Evolutionary conservation across 257 asterid species (phyloP), one percentile per base, ranked within the genome.

Genomic region (Plantago ovata): DNA sequence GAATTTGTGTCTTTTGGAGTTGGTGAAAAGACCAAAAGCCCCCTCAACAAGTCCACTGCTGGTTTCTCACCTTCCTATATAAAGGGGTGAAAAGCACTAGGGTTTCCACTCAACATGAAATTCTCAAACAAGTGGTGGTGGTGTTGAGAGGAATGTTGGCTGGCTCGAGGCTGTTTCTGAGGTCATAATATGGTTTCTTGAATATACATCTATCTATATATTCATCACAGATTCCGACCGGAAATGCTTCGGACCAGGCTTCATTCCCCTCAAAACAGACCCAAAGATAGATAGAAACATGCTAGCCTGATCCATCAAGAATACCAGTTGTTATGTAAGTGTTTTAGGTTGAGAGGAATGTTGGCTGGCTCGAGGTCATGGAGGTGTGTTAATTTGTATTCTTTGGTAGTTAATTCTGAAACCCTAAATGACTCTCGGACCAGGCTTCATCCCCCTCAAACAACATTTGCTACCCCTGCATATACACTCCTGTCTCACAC

Each of bases 161-260:
- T 84, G 94, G 90, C 78, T 79, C 85, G 90, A 81, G 64, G 78
- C 72, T 67, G 63, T 54, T 80, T 72, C 73, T 53, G 69, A 66
- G 76, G 54, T 55, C 20, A 19, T 14, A 24, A 36, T 19, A 61
- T 48, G 6, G 4, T 47, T 15, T 47, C 9, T 7, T 15, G 47
- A 61, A 61, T 47, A 54, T 32, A 53, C 52, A 9, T 13, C 10
- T 15, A 46, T 46, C 10, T 15, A 6, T 46, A 46, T n/a, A n/a
- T n/a, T n/a, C n/a, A 1, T 3, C n/a, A 9, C 10, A 6, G 1
- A 3, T 12, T 13, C 20, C 3, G 63, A 18, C 74, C 60, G 44
- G 63, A 69, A 68, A 70, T 68, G 79, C 74, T 77, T 81, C 94
- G 94, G 89, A 81, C 94, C 94, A 84, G 94, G 94, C 89, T 81